These are phyloP conservation scores for Sphenostylis stenocarpa DNA, from an alignment of 306 rosid species.

Conservation along the genomic window DNA sequence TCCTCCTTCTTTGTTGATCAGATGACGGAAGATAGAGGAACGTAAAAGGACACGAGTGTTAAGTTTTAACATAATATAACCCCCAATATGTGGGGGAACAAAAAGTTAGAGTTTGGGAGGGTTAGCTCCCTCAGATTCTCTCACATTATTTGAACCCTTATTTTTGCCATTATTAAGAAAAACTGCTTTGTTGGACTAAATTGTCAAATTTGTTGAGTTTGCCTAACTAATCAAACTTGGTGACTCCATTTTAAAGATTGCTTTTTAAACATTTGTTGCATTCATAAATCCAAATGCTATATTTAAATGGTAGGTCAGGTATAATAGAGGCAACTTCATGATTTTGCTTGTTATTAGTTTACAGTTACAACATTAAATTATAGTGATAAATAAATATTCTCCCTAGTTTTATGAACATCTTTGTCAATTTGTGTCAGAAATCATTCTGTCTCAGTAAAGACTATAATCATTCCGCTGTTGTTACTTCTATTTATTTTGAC, in stretches of 20 bases:
- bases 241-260: not conserved
- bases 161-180: not conserved
- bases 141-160: not conserved
- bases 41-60: constrained; percentile 3
- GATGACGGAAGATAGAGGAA: not conserved
- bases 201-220: not conserved
- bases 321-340: not conserved
- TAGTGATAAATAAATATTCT: not conserved
- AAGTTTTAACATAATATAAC: not conserved
- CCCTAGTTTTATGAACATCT: not conserved
- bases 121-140: not conserved
- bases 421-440: not conserved
- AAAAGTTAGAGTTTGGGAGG: not conserved
- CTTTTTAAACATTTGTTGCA: not conserved
- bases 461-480: too few relatives aligned
- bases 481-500: too few relatives aligned
- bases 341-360: not conserved
- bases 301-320: not conserved
- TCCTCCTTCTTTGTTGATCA: not conserved
- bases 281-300: not conserved
- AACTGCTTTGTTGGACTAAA: not conserved
- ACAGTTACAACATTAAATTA: not conserved
- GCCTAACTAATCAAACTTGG: not conserved
- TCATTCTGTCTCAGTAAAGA: not conserved
- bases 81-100: not conserved